These are phyloP conservation scores for Ustilago vetiveriae DNA, from an alignment of 1,284 basidiomycete species.

Conservation along the genomic window DNA sequence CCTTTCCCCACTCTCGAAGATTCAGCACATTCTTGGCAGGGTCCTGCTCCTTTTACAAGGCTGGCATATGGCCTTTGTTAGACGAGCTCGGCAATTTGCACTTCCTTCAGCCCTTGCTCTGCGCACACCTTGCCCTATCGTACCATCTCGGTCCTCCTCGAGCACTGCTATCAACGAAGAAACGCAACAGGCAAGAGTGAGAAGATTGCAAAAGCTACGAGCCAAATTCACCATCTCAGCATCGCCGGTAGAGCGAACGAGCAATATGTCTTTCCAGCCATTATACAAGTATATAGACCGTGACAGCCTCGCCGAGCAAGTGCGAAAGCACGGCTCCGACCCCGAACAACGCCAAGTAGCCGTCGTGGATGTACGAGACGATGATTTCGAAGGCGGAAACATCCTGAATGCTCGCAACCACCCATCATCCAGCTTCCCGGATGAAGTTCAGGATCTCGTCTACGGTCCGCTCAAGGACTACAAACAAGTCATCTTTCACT, in stretches of 20 bases:
- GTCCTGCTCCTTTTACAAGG: no score
- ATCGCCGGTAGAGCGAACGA: not conserved
- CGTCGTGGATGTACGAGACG: constrained; percentile 65
- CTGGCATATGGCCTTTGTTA: not conserved
- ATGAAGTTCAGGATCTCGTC: constrained; percentile 59
- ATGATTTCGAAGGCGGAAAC: constrained; percentile 67
- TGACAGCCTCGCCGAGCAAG: constrained; percentile 42
- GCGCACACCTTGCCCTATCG: not conserved
- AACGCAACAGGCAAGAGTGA: constrained; percentile 2
- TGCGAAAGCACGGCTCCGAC: constrained; percentile 27
- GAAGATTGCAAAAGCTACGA: constrained; percentile 21
- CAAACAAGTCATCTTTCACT: constrained; percentile 67
- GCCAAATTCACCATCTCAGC: constrained; percentile 26
- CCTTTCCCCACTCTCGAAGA: not conserved
- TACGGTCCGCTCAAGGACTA: constrained; percentile 49
- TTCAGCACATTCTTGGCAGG: not conserved
- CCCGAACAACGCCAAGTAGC: constrained; percentile 43
- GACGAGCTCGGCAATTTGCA: not conserved
- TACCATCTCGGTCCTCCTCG: not conserved
- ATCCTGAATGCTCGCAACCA: constrained; percentile 61
- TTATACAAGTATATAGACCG: constrained; percentile 58
- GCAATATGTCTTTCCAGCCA: constrained; percentile 50
- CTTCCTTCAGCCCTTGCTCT: not conserved
- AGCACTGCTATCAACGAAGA: not conserved
- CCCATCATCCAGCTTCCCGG: constrained; percentile 52